Base-by-base conservation (phyloP, 2,329 filamentous ascomycete species). In the Shiraia sp. region DNA sequence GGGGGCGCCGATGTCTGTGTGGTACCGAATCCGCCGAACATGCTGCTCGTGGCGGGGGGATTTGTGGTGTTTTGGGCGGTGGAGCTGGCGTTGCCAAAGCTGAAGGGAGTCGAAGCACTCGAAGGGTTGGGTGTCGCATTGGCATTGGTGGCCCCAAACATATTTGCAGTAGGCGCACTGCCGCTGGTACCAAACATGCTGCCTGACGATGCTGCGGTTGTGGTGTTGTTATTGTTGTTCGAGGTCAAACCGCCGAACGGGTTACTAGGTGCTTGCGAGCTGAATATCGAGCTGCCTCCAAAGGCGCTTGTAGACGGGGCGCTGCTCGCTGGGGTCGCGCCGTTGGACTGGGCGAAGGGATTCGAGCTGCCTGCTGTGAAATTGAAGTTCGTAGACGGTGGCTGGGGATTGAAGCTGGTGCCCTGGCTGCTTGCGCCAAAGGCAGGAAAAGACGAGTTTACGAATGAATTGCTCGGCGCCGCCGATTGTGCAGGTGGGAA, bases 401-500 rank as follows among this genome's bases (percentile, higher is more conserved):
- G 49, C 29, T 57, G 56, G 4, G 55, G 54, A 25, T 57, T 59
- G 47, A 66, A 66, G 43, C 28, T 36, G 29, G 51, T 49, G 36
- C 33, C 47, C 25, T 51, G 42, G 27, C 26, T 53, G 38, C 42
- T 44, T 13, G 47, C 57, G 29, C 63, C 63, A 32, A 68, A 66
- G 3, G 60, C 48, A 10, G 63, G 63, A 29, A 68, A 68, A 1
- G 63, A 68, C 10, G 57, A 59, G 39, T 36, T 63, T 24, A 53
- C 43, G 43, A 68, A 66, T 10, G 50, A 28, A 31, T 51, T 62
- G 52, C 36, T 57, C 17, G 62, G 51, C 12, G 54, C 47, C 1
- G 55, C 35, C 3, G 60, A 28, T 36, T 63, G 61, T 4, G 60
- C 53, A 10, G 63, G 60, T 7, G 65, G 63, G 40, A 67, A 67